These are phyloP conservation scores for Stachybotrys chlorohalonatus DNA, from an alignment of 2,329 filamentous ascomycete genomes.

Conservation along the genomic window DNA sequence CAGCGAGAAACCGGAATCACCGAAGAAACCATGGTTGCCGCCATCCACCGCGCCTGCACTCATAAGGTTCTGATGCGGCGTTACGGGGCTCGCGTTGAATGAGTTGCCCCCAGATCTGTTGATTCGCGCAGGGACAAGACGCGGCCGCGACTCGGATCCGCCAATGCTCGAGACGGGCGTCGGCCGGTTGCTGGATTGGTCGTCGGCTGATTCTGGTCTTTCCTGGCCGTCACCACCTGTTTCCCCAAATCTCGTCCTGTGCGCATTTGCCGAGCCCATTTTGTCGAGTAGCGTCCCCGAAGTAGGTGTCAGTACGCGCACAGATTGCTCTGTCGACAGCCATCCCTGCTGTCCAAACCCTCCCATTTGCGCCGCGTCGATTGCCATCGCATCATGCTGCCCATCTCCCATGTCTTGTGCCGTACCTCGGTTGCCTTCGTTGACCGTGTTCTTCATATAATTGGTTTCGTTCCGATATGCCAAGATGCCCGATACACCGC, in stretches of 20 bases:
- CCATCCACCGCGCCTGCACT: constrained; percentile 27
- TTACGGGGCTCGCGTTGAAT: constrained; percentile 43
- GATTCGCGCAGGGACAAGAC: constrained; percentile 19
- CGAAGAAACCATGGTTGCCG: constrained; percentile 28
- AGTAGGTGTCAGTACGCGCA: constrained; percentile 26
- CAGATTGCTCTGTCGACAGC: constrained; percentile 29
- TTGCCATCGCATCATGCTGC: constrained; percentile 15
- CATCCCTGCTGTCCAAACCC: constrained; percentile 23
- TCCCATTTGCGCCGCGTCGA: constrained; percentile 10
- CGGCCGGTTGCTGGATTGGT: constrained; percentile 38
- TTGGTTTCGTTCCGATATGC: constrained; percentile 35
- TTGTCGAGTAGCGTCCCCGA: constrained; percentile 25
- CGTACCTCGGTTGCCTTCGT: constrained; percentile 29
- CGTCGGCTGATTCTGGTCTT: constrained; percentile 39
- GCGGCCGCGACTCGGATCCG: constrained; percentile 18
- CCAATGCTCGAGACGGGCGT: constrained; percentile 48
- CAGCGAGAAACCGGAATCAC: constrained; percentile 27
- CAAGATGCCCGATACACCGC: constrained; percentile 30
- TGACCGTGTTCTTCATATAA: constrained; percentile 29
- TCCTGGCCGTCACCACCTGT: constrained; percentile 35
- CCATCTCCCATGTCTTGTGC: constrained; percentile 30
- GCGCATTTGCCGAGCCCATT: constrained; percentile 14
- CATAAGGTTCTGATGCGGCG: constrained; percentile 31
- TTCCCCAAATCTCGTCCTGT: constrained; percentile 30
- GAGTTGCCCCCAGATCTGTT: constrained; percentile 31